These are phyloP conservation scores for Xanthoconium purpureum DNA, from an alignment of 768 basidiomycete genomes.

Conservation along the genomic window DNA sequence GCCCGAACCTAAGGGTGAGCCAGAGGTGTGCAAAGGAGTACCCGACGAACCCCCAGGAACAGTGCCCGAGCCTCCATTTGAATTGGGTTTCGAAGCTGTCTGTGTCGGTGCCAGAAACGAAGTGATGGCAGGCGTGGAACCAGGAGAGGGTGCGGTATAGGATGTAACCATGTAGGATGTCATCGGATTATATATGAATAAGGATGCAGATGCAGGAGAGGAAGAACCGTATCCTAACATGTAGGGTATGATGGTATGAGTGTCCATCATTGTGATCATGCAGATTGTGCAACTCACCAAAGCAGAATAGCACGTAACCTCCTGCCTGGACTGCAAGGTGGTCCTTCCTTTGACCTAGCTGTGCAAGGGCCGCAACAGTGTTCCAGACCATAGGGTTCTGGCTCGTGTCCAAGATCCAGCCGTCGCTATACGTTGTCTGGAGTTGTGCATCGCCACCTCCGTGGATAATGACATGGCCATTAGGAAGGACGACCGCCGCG, in stretches of 20 bases:
- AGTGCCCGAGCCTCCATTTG: constrained; percentile 9
- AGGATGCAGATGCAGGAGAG: constrained; percentile 43
- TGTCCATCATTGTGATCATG: background rate
- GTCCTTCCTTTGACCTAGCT: constrained; percentile 64
- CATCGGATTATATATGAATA: constrained; percentile 50
- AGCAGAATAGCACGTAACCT: constrained; percentile 68
- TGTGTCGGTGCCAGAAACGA: constrained; percentile 37
- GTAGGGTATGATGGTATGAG: constrained; percentile 26
- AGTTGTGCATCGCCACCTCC: constrained; percentile 67
- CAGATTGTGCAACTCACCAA: constrained; percentile 50
- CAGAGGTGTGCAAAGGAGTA: constrained; percentile 16
- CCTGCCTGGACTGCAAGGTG: constrained; percentile 68
- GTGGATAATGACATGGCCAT: constrained; percentile 65
- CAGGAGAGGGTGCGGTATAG: constrained; percentile 35
- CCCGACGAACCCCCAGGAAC: constrained; percentile 3
- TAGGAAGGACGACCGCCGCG: constrained; percentile 48
- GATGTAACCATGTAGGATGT: constrained; percentile 40
- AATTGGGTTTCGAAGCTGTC: constrained; percentile 21
- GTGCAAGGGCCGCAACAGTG: constrained; percentile 45
- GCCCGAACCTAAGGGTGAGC: constrained; percentile 16
- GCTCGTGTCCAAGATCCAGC: constrained; percentile 65
- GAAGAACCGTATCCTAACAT: constrained; percentile 32
- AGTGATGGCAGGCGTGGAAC: constrained; percentile 27
- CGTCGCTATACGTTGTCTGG: constrained; percentile 57
- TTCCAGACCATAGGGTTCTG: constrained; percentile 61